Base-by-base conservation (phyloP, 768 basidiomycete species). In the Rhodotorula sphaerocarpa region DNA sequence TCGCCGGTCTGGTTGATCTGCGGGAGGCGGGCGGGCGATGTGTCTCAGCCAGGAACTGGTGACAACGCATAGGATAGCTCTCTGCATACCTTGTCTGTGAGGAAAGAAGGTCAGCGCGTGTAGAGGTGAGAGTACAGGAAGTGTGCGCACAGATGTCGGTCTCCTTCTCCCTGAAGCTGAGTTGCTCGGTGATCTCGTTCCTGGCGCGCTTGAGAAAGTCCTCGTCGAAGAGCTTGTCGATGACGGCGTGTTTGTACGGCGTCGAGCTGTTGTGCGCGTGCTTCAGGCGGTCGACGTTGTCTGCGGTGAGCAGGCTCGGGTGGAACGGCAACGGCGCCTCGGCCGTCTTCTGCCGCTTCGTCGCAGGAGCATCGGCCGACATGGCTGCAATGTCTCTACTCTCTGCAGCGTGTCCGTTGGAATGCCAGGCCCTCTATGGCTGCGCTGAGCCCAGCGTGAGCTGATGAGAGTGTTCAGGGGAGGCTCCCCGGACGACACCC, bases 1-100 rank as follows among this genome's bases (percentile, higher is more conserved):
- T 97, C 93, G 69, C 92, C 92, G 0, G 93, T 95, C 79, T 97
- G 93, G 76, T 91, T 86, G 71, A 97, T 86, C 92, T 96, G 70
- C 33, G 28, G 27, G 27, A 23, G 18, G 27, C 14, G 36, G 18
- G 30, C n/a, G n/a, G n/a, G n/a, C n/a, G n/a, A n/a, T n/a, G n/a
- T n/a, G n/a, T n/a, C n/a, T 25, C 15, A 27, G 39, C 30, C 21
- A 5, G 21, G 33, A 3, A 15, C 30, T 36, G 36, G 50, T 12
- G 34, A 16, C 2, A 27, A 30, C 27, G 36, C 11, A 3, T 3
- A 3, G n/a, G n/a, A n/a, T n/a, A 39, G 21, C 20, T 21, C 34
- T 11, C 14, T 12, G 20, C 44, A 25, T 36, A 57, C 58, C 55
- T 66, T 57, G 50, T 66, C 58, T 61, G 56, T 14, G 21, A 2